Evolutionary conservation across 1,139 yeast species (phyloP).

Genomic region (Geotrichum carabidarum): DNA sequence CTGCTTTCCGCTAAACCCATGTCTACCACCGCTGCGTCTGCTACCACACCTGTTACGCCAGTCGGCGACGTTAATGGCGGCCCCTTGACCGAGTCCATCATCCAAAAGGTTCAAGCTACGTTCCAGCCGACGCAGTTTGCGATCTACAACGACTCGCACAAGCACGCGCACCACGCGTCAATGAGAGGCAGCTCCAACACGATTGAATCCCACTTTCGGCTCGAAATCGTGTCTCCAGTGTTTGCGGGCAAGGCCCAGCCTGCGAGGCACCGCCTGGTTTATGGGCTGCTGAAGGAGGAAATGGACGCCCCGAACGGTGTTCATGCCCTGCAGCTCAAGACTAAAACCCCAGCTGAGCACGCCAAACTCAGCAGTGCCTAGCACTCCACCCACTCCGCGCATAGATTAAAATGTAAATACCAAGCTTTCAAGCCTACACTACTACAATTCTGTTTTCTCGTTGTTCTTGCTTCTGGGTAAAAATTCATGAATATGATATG

Average conservation of each 20-base stretch:
- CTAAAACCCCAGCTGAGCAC: constrained; percentile 59
- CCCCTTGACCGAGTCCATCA: constrained; percentile 52
- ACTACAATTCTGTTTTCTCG: too few relatives aligned
- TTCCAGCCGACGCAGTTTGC: constrained; percentile 52
- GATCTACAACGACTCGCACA: constrained; percentile 75
- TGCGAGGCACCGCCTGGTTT: constrained; percentile 72
- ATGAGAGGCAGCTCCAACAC: constrained; percentile 66
- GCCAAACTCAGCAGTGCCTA: constrained; percentile 14
- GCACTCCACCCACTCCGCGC: not conserved
- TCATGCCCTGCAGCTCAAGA: constrained; percentile 84
- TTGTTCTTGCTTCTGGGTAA: not conserved
- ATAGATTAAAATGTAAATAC: too few relatives aligned
- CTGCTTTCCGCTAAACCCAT: not conserved
- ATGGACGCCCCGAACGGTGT: constrained; percentile 59
- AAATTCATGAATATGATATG: constrained; percentile 1
- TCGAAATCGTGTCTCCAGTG: constrained; percentile 61
- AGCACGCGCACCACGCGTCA: constrained; percentile 86
- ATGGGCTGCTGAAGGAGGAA: constrained; percentile 66
- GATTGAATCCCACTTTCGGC: constrained; percentile 76
- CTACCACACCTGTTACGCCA: constrained; percentile 1
- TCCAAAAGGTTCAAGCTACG: constrained; percentile 43
- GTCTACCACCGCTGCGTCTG: constrained; percentile 7
- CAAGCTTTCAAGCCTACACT: not conserved
- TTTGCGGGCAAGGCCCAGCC: constrained; percentile 69
- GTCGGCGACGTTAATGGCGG: constrained; percentile 19